Percentiles rank a stretch among this genome's conserved stretches.
Evolutionary conservation across 192 early-diverging fungal genomes (phyloP).

Genomic region (Backusella tarrabulga): DNA sequence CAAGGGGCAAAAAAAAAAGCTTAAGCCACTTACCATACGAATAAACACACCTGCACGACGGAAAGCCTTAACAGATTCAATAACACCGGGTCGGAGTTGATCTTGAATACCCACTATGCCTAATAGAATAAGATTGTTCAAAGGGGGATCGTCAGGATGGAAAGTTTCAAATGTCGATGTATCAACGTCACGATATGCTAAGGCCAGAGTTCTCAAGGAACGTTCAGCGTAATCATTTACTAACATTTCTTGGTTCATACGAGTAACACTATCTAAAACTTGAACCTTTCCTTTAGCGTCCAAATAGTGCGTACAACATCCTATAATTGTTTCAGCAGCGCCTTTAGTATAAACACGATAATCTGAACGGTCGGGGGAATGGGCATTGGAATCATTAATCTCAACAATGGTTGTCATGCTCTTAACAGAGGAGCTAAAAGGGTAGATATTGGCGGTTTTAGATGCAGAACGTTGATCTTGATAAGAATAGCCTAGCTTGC

Average conservation of each 20-base stretch:
- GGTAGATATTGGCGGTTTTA: conserved; percentile 66
- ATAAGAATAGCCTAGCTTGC: conserved; percentile 63
- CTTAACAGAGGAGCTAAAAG: conserved; percentile 90
- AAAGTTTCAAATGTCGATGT: conserved; percentile 32
- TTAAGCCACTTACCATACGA: conserved; percentile 58
- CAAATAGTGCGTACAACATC: conserved; percentile 59
- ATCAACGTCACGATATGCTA: conserved; percentile 72
- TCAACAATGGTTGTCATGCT: conserved; percentile 79
- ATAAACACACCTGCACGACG: conserved; percentile 83
- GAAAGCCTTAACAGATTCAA: conserved; percentile 75
- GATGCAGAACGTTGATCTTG: conserved; percentile 43
- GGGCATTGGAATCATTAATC: conserved; percentile 18
- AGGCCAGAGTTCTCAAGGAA: conserved; percentile 74
- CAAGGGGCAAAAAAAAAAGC: background rate
- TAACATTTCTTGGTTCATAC: conserved; percentile 40
- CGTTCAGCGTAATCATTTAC: conserved; percentile 63
- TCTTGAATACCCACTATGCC: conserved; percentile 88
- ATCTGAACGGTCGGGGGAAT: conserved; percentile 23
- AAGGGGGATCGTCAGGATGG: conserved; percentile 51
- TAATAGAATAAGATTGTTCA: conserved; percentile 56
- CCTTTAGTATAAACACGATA: conserved; percentile 74
- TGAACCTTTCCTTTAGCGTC: conserved; percentile 49
- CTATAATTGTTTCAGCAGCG: conserved; percentile 76
- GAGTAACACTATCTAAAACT: conserved; percentile 44
- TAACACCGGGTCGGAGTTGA: conserved; percentile 79